phyloP scores from a whole-genome alignment of 129 eudicot species.

The Scalesia atractyloides region DNA sequence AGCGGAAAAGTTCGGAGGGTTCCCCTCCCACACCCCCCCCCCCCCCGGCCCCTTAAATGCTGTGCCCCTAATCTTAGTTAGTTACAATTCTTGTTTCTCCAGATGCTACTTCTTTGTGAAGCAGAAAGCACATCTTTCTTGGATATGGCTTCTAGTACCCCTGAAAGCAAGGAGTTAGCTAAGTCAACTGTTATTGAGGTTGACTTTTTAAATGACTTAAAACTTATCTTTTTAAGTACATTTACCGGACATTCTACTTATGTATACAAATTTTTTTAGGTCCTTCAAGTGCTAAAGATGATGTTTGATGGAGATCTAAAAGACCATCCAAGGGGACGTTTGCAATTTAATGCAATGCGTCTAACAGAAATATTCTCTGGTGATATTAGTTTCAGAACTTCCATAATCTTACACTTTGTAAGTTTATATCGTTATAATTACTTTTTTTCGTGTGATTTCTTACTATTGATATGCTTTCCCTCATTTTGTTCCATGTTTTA shows the following conservation, averaged over 20 bases:
- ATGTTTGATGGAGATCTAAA: constrained; percentile 49
- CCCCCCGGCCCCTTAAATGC: no score
- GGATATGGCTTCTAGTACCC: constrained; percentile 67
- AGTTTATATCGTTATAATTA: constrained; percentile 25
- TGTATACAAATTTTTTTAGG: constrained; percentile 36
- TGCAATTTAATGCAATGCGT: constrained; percentile 85
- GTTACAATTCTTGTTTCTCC: constrained; percentile 33
- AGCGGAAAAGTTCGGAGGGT: no score
- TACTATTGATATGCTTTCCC: background rate
- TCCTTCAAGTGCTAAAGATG: constrained; percentile 62
- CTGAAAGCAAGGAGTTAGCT: constrained; percentile 41
- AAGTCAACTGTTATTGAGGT: constrained; percentile 74
- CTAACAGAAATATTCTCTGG: constrained; percentile 70
- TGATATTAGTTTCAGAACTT: constrained; percentile 75
- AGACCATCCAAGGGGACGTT: constrained; percentile 54
- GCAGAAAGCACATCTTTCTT: constrained; percentile 66
- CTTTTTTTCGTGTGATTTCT: background rate
- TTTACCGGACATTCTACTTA: background rate
- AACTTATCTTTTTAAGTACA: background rate
- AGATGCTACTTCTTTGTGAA: constrained; percentile 79
- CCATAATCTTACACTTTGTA: constrained; percentile 58
- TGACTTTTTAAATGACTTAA: constrained; percentile 12
- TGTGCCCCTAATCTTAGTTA: no score
- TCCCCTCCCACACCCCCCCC: no score
- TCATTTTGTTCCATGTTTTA: background rate